These are phyloP conservation scores for Trichoderma cornu-damae DNA, from an alignment of 2,329 filamentous ascomycete genomes.

Conservation along the genomic window DNA sequence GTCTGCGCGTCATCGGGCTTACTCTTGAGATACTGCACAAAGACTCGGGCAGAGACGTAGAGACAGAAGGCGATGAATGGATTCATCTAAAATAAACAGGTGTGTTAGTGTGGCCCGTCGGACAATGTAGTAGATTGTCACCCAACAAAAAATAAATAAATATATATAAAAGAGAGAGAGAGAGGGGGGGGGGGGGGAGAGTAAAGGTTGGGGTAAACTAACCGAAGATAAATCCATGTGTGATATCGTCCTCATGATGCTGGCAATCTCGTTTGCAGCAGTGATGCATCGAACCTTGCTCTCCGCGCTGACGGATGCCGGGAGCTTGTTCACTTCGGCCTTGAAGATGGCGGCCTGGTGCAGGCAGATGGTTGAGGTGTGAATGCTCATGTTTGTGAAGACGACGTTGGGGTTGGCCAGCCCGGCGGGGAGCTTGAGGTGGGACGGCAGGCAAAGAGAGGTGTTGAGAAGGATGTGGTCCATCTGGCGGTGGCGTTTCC, in stretches of 20 bases:
- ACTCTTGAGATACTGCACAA: slow-evolving; percentile 94
- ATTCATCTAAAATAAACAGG: slow-evolving; percentile 63
- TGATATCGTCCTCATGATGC: slow-evolving; percentile 91
- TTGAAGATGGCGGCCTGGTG: slow-evolving; percentile 98
- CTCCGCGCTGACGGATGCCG: slow-evolving; percentile 72
- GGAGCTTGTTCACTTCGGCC: slow-evolving; percentile 80
- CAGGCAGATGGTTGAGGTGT: slow-evolving; percentile 94
- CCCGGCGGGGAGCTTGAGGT: slow-evolving; percentile 73
- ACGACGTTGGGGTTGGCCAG: slow-evolving; percentile 77
- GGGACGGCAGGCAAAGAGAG: slow-evolving; percentile 71
- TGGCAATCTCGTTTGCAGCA: slow-evolving; percentile 87
- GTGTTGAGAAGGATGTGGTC: slow-evolving; percentile 89
- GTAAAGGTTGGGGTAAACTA: slow-evolving; percentile 44
- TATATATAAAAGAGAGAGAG: not conserved
- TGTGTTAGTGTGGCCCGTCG: too few relatives aligned
- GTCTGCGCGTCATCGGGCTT: slow-evolving; percentile 78
- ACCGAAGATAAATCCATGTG: slow-evolving; percentile 81
- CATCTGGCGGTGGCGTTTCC: slow-evolving; percentile 85
- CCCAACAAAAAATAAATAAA: not conserved
- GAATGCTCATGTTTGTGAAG: slow-evolving; percentile 94
- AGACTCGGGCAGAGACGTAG: slow-evolving; percentile 91
- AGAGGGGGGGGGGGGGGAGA: not conserved
- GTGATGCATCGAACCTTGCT: slow-evolving; percentile 92
- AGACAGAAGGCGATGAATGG: slow-evolving; percentile 93
- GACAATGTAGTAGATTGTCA: not conserved